phyloP scores from a whole-genome alignment of 441 rosid species.

The Croton laevigatus region DNA sequence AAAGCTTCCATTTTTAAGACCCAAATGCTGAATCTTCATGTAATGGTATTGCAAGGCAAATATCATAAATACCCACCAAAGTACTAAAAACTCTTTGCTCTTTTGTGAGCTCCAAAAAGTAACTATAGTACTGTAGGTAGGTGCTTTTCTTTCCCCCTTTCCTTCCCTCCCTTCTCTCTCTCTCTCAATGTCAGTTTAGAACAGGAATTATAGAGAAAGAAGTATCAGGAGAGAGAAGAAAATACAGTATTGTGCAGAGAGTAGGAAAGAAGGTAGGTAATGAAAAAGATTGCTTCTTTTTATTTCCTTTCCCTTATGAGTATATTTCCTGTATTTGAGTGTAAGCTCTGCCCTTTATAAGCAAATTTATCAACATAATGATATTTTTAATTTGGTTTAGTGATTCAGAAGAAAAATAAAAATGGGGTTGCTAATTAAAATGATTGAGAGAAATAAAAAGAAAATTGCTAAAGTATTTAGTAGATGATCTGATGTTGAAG shows the following conservation, averaged over 20 bases:
- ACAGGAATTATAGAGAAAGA: constrained; percentile 21
- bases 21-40: constrained; percentile 46
- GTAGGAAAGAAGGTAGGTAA: constrained; percentile 5
- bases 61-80: constrained; percentile 34
- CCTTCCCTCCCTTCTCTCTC: constrained; percentile 11
- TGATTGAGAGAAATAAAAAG: neutral
- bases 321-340: neutral
- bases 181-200: constrained; percentile 22
- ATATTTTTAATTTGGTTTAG: neutral
- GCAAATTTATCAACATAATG: neutral
- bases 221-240: constrained; percentile 16
- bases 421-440: constrained; percentile 16
- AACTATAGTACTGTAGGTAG: constrained; percentile 15
- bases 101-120: constrained; percentile 7
- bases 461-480: constrained; percentile 6
- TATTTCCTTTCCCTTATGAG: neutral
- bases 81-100: neutral
- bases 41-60: constrained; percentile 20
- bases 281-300: neutral
- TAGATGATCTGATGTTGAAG: constrained; percentile 23
- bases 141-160: constrained; percentile 1
- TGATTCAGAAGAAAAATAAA: neutral
- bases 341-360: neutral
- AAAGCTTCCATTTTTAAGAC: constrained; percentile 47
- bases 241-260: constrained; percentile 11